These are phyloP conservation scores for Hanseniaspora lindneri DNA, from an alignment of 805 yeast genomes.

Conservation along the genomic window DNA sequence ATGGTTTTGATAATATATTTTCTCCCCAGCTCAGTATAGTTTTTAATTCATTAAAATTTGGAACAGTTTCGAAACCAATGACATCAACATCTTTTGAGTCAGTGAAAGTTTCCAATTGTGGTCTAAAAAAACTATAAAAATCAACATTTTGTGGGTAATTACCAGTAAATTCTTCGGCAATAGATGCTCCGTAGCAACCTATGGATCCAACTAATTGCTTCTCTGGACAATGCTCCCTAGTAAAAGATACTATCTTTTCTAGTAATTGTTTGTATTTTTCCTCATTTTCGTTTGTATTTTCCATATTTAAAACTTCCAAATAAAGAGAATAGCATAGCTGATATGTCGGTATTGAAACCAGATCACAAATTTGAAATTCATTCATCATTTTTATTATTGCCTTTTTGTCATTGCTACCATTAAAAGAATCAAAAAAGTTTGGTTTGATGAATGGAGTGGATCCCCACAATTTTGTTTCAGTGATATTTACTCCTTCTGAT, in stretches of 20 bases:
- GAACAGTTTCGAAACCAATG: slow-evolving; percentile 65
- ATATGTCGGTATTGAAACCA: slow-evolving; percentile 12
- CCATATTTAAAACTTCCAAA: background rate
- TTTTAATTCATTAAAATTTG: slow-evolving; percentile 45
- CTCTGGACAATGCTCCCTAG: background rate
- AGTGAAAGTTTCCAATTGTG: slow-evolving; percentile 35
- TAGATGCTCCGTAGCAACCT: slow-evolving; percentile 39
- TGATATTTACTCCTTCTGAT: slow-evolving; percentile 1
- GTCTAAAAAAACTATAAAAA: slow-evolving; percentile 21
- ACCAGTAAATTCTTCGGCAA: slow-evolving; percentile 53
- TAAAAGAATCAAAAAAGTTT: background rate
- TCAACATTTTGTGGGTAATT: slow-evolving; percentile 35
- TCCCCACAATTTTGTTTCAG: slow-evolving; percentile 8
- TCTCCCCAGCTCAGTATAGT: slow-evolving; percentile 33
- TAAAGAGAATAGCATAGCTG: background rate
- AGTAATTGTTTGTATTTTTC: slow-evolving; percentile 21
- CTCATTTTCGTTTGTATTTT: slow-evolving; percentile 13
- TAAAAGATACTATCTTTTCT: slow-evolving; percentile 20
- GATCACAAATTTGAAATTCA: background rate
- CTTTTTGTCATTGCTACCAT: background rate
- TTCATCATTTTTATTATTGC: slow-evolving; percentile 1
- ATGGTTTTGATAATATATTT: slow-evolving; percentile 35
- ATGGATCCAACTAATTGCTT: slow-evolving; percentile 39
- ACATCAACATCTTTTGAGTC: slow-evolving; percentile 37
- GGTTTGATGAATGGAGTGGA: slow-evolving; percentile 8